phyloP scores from a whole-genome alignment of 176 grass and related monocot genomes.

The Eleusine coracana region DNA sequence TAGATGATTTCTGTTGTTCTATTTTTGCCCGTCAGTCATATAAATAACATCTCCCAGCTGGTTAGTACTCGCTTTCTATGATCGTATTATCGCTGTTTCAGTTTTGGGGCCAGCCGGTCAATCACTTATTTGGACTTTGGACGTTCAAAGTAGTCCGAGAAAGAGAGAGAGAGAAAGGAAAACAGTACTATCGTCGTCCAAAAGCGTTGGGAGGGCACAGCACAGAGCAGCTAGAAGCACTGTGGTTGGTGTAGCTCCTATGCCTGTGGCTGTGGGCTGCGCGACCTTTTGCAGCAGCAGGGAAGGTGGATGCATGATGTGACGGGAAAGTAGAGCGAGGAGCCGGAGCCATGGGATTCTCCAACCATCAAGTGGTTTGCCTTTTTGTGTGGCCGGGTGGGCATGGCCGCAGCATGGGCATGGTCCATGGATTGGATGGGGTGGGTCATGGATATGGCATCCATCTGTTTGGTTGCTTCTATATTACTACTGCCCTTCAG shows the following conservation, averaged over 20 bases:
- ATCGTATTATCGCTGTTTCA: background rate
- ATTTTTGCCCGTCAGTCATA: too few relatives aligned
- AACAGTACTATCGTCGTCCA: background rate
- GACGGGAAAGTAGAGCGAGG: conserved; percentile 43
- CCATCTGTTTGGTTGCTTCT: conserved; percentile 29
- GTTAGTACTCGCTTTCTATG: conserved; percentile 9
- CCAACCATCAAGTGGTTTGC: conserved; percentile 20
- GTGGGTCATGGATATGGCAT: background rate
- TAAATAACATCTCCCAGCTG: background rate
- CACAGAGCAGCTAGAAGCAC: background rate
- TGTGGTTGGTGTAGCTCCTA: conserved; percentile 19
- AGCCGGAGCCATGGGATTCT: conserved; percentile 30
- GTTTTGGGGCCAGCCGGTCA: background rate
- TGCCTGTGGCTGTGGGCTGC: background rate
- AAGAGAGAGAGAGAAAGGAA: too few relatives aligned
- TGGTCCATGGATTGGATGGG: background rate
- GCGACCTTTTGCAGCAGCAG: conserved; percentile 21
- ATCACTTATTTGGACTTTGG: background rate
- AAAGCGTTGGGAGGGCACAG: background rate
- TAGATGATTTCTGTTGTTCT: too few relatives aligned
- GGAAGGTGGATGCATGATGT: conserved; percentile 9
- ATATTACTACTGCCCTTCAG: background rate
- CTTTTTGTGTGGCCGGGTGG: conserved; percentile 20
- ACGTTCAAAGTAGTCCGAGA: too few relatives aligned
- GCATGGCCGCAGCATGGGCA: conserved; percentile 3